These are phyloP conservation scores for Mycena kentingensis DNA, from an alignment of 768 basidiomycete species.

Conservation along the genomic window DNA sequence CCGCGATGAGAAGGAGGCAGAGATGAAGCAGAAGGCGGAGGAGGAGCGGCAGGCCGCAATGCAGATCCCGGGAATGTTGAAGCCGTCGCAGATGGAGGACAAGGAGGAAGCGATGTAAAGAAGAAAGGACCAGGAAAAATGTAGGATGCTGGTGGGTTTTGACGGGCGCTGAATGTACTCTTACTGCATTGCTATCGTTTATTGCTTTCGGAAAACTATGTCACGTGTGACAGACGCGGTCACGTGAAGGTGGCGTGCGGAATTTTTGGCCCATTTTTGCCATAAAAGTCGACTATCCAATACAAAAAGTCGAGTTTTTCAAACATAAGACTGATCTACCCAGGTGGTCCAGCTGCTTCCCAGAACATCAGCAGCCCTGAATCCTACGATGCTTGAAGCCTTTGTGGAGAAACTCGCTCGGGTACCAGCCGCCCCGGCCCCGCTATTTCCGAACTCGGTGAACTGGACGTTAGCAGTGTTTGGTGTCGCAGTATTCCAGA, in stretches of 20 bases:
- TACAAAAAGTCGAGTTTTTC: too few species aligned
- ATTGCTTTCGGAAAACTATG: neutral
- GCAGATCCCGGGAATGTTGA: conserved; percentile 95
- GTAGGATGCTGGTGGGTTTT: neutral
- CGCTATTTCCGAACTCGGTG: conserved; percentile 28
- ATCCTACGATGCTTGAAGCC: conserved; percentile 22
- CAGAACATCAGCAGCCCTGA: conserved; percentile 25
- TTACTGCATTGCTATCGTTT: neutral
- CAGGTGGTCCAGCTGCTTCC: conserved; percentile 27
- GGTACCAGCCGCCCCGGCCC: conserved; percentile 28
- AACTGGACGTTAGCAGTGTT: conserved; percentile 31
- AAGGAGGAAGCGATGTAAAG: conserved; percentile 82
- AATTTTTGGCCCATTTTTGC: neutral
- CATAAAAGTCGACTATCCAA: too few species aligned
- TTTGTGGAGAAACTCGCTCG: conserved; percentile 30
- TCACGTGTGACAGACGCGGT: neutral
- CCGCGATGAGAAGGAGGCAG: conserved; percentile 92
- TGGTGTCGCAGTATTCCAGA: conserved; percentile 29
- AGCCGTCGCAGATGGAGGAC: conserved; percentile 91
- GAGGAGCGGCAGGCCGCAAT: conserved; percentile 87
- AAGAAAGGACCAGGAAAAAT: conserved; percentile 14
- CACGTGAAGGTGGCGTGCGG: neutral
- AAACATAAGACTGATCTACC: conserved; percentile 28
- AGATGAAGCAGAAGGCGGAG: conserved; percentile 72
- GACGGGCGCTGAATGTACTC: neutral